Conservation (phyloP, 2,329 filamentous ascomycete species). For the Colletotrichum australisinense region DNA sequence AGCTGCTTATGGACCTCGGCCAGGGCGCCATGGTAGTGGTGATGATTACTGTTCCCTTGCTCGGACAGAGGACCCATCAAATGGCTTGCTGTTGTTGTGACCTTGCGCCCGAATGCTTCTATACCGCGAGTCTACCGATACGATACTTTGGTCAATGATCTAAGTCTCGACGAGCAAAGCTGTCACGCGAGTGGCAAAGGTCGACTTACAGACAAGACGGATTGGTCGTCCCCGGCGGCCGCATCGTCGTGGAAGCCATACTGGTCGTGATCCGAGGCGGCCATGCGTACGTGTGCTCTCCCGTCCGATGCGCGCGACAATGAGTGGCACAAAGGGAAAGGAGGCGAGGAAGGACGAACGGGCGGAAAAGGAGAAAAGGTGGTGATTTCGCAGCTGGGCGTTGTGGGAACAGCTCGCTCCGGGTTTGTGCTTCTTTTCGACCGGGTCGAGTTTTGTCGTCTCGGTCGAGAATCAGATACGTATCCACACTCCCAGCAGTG, state of each 20-base stretch:
- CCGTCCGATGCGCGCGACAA: constrained; percentile 30
- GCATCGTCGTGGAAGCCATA: constrained; percentile 60
- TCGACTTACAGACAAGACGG: constrained; percentile 52
- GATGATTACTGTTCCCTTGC: constrained; percentile 53
- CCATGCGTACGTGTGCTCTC: constrained; percentile 45
- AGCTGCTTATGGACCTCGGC: constrained; percentile 90
- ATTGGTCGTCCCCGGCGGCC: constrained; percentile 59
- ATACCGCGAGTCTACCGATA: constrained; percentile 79
- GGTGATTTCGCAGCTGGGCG: not conserved
- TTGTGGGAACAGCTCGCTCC: not conserved
- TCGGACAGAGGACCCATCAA: constrained; percentile 79
- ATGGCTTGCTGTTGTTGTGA: constrained; percentile 92
- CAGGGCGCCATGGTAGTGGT: constrained; percentile 88
- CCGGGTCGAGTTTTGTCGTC: constrained; percentile 36
- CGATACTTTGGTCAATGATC: constrained; percentile 24
- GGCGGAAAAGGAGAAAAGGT: constrained; percentile 13
- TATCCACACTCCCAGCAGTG: constrained; percentile 31
- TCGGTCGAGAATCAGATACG: constrained; percentile 32
- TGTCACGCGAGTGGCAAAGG: constrained; percentile 26
- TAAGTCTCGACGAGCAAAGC: constrained; percentile 32
- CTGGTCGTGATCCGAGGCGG: constrained; percentile 53
- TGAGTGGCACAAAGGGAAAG: constrained; percentile 23
- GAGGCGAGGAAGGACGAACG: not conserved
- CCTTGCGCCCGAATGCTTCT: constrained; percentile 93
- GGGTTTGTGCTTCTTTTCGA: constrained; percentile 19